These are phyloP conservation scores for Pestalotiopsis fici DNA, from an alignment of 2,329 filamentous ascomycete genomes.

Conservation along the genomic window DNA sequence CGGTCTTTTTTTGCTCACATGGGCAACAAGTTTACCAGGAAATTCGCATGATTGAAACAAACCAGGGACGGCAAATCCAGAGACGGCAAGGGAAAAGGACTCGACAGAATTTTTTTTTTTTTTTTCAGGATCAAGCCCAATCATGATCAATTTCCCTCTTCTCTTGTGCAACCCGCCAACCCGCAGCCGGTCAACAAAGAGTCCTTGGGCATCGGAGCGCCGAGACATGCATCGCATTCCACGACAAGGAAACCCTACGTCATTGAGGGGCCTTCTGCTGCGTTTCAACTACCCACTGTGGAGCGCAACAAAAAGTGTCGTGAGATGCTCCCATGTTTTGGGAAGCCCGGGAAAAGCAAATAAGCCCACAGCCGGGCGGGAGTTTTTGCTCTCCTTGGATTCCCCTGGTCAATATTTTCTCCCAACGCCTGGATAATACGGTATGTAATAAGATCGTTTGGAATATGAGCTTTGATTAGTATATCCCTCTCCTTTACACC, in stretches of 20 bases:
- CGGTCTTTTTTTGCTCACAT: too few species aligned
- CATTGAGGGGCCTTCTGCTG: slow-evolving; percentile 3
- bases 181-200: background rate
- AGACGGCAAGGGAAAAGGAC: too few species aligned
- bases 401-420: background rate
- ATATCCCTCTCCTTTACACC: background rate
- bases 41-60: too few species aligned
- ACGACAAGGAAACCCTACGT: background rate
- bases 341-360: background rate
- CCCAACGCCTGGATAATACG: background rate
- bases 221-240: slow-evolving; percentile 1
- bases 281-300: background rate
- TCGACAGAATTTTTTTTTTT: too few species aligned
- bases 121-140: background rate
- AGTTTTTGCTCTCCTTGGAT: too few species aligned
- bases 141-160: background rate
- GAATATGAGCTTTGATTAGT: background rate
- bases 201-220: background rate
- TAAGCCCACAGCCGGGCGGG: too few species aligned
- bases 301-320: background rate
- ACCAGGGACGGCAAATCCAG: too few species aligned
- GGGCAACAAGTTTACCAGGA: too few species aligned
- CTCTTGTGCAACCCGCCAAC: background rate
- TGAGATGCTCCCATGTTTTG: background rate
- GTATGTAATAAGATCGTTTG: background rate